phyloP scores from a whole-genome alignment of 805 yeast genomes.

The Metschnikowia koreensis region DNA sequence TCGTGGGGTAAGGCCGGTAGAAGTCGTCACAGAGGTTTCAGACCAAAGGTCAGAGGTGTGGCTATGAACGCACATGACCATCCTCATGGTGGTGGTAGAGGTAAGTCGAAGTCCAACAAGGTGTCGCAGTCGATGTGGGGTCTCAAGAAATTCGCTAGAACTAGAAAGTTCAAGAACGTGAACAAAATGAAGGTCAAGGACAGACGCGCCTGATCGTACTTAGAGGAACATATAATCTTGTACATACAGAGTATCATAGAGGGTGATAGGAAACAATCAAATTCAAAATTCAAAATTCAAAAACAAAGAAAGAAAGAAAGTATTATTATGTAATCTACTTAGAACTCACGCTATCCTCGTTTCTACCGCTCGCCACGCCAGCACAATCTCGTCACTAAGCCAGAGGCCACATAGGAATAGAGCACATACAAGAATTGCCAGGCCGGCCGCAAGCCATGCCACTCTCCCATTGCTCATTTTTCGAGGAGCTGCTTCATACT shows the following conservation, averaged over 20 bases:
- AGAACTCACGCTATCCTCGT: not conserved
- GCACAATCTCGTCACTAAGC: constrained; percentile 9
- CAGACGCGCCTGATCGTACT: constrained; percentile 51
- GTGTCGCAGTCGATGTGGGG: constrained; percentile 97
- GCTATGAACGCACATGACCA: constrained; percentile 98
- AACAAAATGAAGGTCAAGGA: constrained; percentile 86
- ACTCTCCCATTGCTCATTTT: not conserved
- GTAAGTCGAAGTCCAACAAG: constrained; percentile 96
- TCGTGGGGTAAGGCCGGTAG: constrained; percentile 97
- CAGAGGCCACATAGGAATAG: constrained; percentile 5
- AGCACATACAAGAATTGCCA: constrained; percentile 8
- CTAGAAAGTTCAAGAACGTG: constrained; percentile 84
- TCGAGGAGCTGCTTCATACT: not conserved
- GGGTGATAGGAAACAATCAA: not conserved
- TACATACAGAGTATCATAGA: constrained; percentile 3
- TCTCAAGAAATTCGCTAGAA: constrained; percentile 88
- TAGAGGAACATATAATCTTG: not conserved
- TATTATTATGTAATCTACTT: not conserved
- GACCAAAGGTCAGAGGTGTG: constrained; percentile 96
- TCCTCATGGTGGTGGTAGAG: constrained; percentile 99
- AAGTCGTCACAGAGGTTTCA: constrained; percentile 83
- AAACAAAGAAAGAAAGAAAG: not conserved
- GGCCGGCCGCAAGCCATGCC: constrained; percentile 4
- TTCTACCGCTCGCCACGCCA: not conserved
- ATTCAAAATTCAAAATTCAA: not conserved